Evolutionary conservation across 306 rosid genomes (phyloP).

Genomic region (Castanea sativa): DNA sequence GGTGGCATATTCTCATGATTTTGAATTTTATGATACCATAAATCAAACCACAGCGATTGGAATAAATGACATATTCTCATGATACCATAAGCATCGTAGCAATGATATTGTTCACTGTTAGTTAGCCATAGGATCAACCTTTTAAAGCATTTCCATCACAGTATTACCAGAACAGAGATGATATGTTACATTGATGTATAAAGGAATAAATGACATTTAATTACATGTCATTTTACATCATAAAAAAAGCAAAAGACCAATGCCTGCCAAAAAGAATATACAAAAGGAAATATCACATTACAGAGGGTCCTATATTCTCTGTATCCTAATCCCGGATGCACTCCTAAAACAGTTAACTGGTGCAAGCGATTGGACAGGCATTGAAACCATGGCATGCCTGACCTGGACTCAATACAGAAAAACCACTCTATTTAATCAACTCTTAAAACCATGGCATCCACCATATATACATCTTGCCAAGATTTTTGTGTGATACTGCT

Average conservation of each 20-base stretch:
- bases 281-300: conserved; percentile 7
- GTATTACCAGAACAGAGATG: not conserved
- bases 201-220: not conserved
- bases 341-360: not conserved
- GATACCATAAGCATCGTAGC: not conserved
- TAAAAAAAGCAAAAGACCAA: not conserved
- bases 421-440: conserved; percentile 13
- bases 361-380: too few relatives aligned
- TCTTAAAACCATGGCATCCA: conserved; percentile 99
- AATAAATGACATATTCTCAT: not conserved
- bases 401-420: conserved; percentile 19
- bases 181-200: not conserved
- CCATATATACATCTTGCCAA: conserved; percentile 96
- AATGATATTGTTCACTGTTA: not conserved
- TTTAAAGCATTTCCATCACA: not conserved
- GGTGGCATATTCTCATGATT: not conserved
- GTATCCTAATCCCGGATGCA: not conserved
- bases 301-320: not conserved
- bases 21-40: not conserved
- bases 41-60: not conserved
- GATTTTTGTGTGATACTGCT: conserved; percentile 95
- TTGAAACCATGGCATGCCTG: conserved; percentile 9
- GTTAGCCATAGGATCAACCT: not conserved
- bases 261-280: not conserved
- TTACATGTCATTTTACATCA: not conserved